Evolutionary conservation across 2,329 filamentous ascomycete species (phyloP).

Genomic region (Ophiostoma australiae): DNA sequence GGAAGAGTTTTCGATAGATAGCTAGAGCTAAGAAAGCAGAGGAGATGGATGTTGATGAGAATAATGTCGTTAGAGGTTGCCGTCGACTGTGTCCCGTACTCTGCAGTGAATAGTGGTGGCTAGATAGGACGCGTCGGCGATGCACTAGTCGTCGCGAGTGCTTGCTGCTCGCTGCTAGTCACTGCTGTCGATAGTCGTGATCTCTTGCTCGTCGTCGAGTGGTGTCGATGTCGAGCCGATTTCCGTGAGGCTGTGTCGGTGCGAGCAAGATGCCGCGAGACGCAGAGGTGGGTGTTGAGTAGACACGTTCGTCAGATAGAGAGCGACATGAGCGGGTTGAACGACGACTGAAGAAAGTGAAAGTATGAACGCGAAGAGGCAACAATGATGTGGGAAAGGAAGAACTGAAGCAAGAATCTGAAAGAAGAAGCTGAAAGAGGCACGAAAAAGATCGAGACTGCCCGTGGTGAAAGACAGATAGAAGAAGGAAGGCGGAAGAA

Average conservation of each 20-base stretch:
- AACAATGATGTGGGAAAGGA: background rate
- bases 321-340: background rate
- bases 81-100: background rate
- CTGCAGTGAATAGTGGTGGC: background rate
- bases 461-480: background rate
- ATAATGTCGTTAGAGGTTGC: background rate
- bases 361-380: background rate
- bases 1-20: background rate
- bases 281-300: background rate
- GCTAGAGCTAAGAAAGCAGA: background rate
- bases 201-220: background rate
- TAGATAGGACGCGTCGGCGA: slow-evolving; percentile 7
- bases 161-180: background rate
- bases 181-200: background rate
- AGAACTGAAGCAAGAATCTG: background rate
- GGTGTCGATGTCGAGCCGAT: background rate
- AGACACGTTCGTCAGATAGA: background rate
- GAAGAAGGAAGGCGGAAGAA: slow-evolving; percentile 19
- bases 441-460: background rate
- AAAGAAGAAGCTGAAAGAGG: background rate
- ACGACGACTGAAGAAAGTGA: background rate
- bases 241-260: background rate
- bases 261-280: background rate
- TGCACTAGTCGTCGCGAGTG: background rate
- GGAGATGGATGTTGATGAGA: background rate